Evolutionary conservation across 768 basidiomycete genomes (phyloP).

Genomic region (Dentipellis sp.): DNA sequence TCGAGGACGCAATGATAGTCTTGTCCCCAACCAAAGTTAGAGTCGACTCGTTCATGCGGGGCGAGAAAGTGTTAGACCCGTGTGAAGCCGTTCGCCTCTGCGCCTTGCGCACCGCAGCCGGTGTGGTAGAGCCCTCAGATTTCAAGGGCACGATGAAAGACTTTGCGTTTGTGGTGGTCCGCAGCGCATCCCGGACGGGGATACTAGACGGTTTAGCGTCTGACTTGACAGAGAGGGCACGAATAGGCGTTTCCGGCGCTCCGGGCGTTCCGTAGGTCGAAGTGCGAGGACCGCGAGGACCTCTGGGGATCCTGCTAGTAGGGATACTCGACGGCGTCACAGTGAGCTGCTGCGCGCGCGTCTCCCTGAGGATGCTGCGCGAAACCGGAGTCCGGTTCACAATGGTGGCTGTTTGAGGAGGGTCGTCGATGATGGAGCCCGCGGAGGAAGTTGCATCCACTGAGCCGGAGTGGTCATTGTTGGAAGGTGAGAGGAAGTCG

Average conservation of each 20-base stretch:
- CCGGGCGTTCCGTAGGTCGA: not conserved
- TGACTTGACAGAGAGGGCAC: not conserved
- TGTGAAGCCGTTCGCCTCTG: conserved; percentile 8
- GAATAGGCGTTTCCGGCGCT: not conserved
- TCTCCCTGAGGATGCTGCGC: not conserved
- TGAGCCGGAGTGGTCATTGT: not conserved
- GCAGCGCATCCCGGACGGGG: not conserved
- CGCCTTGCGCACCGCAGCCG: not conserved
- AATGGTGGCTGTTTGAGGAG: conserved; percentile 9
- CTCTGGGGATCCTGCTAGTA: conserved; percentile 9
- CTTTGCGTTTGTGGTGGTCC: not conserved
- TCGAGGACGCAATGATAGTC: not conserved
- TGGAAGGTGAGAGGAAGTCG: not conserved
- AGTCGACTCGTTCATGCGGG: not conserved
- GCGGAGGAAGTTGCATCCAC: conserved; percentile 4
- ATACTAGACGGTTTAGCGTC: not conserved
- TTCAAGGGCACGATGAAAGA: not conserved
- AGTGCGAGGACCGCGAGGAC: conserved; percentile 7
- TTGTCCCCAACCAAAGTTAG: not conserved
- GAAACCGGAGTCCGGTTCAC: conserved; percentile 12
- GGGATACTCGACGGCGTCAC: not conserved
- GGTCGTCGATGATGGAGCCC: conserved; percentile 11
- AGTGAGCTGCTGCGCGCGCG: not conserved
- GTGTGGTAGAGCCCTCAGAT: not conserved
- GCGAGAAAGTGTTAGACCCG: not conserved